Evolutionary conservation across 257 asterid genomes (phyloP).

Genomic region (Nicotiana attenuata): DNA sequence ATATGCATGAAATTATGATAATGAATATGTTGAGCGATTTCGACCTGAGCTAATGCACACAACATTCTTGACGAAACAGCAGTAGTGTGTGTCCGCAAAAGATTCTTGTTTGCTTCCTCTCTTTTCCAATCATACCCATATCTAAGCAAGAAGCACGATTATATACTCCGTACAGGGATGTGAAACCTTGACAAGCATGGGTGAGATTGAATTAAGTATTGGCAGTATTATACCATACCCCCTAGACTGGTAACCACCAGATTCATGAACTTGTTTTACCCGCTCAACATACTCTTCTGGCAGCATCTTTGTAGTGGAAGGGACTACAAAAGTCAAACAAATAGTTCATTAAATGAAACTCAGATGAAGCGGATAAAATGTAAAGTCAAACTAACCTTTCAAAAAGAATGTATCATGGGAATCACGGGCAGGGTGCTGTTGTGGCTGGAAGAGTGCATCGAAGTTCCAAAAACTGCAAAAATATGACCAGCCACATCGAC

Average conservation of each 20-base stretch:
- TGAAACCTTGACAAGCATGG: not conserved
- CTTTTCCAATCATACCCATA: slow-evolving; percentile 94
- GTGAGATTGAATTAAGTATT: not conserved
- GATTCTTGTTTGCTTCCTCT: slow-evolving; percentile 94
- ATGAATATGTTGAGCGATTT: slow-evolving; percentile 5
- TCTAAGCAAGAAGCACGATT: slow-evolving; percentile 28
- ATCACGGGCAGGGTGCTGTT: slow-evolving; percentile 99
- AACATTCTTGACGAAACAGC: slow-evolving; percentile 98
- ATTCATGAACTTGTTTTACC: slow-evolving; percentile 78
- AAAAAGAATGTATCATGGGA: slow-evolving; percentile 97
- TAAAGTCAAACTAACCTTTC: slow-evolving; percentile 47
- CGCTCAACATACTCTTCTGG: slow-evolving; percentile 95
- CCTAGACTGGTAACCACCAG: slow-evolving; percentile 91
- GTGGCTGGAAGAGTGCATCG: slow-evolving; percentile 99
- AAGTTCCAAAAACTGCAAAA: slow-evolving; percentile 93
- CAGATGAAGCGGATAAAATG: slow-evolving; percentile 13
- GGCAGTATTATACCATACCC: slow-evolving; percentile 50
- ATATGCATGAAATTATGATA: not conserved
- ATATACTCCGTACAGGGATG: not conserved
- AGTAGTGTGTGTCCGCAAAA: slow-evolving; percentile 96
- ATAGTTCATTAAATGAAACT: slow-evolving; percentile 17
- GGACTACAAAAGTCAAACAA: slow-evolving; percentile 41
- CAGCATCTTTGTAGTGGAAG: slow-evolving; percentile 66
- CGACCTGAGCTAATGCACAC: slow-evolving; percentile 85
- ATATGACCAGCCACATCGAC: not conserved